Evolutionary conservation across 1,284 basidiomycete genomes (phyloP).

Genomic region (Puccinia novopanici): DNA sequence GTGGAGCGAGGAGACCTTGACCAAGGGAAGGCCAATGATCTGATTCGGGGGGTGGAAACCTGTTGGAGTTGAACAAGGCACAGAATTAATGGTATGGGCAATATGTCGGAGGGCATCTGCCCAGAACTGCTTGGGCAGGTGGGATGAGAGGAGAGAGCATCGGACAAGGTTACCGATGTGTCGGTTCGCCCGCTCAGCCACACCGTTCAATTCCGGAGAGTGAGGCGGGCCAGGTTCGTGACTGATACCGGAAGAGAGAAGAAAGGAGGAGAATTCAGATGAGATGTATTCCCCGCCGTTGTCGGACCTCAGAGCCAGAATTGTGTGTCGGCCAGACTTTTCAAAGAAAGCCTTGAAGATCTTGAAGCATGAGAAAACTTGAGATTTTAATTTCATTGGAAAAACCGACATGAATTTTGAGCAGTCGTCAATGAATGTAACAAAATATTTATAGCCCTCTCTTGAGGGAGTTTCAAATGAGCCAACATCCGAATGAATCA

Average conservation of each 20-base stretch:
- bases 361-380: slow-evolving; percentile 2
- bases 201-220: slow-evolving; percentile 32
- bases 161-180: neutral
- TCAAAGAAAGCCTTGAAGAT: neutral
- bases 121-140: slow-evolving; percentile 16
- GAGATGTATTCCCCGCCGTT: neutral
- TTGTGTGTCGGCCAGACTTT: neutral
- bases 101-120: too few species aligned
- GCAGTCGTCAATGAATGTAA: too few species aligned
- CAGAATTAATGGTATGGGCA: too few species aligned
- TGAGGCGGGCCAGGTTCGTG: slow-evolving; percentile 35
- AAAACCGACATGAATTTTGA: too few species aligned
- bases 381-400: too few species aligned
- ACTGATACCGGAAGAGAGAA: neutral
- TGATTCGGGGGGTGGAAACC: too few species aligned
- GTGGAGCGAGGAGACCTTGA: too few species aligned
- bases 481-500: neutral
- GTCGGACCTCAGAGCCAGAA: neutral
- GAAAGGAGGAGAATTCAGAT: too few species aligned
- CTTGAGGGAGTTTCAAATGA: neutral
- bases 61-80: too few species aligned
- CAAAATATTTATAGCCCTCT: too few species aligned
- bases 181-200: slow-evolving; percentile 14
- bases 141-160: neutral
- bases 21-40: too few species aligned